Evolutionary conservation across 805 yeast species (phyloP).

Genomic region (Teunomyces gatunensis): DNA sequence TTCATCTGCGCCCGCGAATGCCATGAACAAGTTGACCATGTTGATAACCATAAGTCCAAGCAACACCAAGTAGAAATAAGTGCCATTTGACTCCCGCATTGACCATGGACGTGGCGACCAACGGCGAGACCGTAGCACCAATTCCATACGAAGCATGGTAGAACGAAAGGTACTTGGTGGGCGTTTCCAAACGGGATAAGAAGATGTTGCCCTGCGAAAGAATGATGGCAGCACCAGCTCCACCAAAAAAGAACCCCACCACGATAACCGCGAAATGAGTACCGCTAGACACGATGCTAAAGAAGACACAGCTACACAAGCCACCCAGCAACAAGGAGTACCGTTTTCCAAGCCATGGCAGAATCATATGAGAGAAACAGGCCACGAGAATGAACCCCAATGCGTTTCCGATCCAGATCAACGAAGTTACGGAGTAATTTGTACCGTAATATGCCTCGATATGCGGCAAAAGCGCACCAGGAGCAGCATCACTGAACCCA

Average conservation of each 20-base stretch:
- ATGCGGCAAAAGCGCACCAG: conserved; percentile 58
- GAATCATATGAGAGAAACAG: conserved; percentile 44
- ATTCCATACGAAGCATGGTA: conserved; percentile 70
- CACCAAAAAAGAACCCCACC: conserved; percentile 55
- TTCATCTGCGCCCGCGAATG: conserved; percentile 49
- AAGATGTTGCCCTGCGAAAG: conserved; percentile 53
- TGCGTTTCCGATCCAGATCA: conserved; percentile 58
- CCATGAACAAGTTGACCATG: conserved; percentile 29
- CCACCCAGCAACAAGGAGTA: conserved; percentile 40
- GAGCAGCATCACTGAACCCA: conserved; percentile 56
- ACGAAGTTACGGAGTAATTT: conserved; percentile 52
- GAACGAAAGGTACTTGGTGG: conserved; percentile 57
- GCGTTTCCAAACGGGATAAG: conserved; percentile 47
- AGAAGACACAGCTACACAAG: conserved; percentile 37
- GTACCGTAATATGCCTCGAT: conserved; percentile 50
- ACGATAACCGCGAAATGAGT: conserved; percentile 48
- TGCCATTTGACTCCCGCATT: conserved; percentile 53
- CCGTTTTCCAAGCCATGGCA: conserved; percentile 39
- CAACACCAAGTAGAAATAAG: conserved; percentile 49
- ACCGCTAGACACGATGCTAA: conserved; percentile 46
- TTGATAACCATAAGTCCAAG: conserved; percentile 36
- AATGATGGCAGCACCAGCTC: conserved; percentile 51
- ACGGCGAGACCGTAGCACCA: conserved; percentile 70
- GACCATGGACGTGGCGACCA: conserved; percentile 57
- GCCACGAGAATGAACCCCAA: conserved; percentile 55